Evolutionary conservation across 306 rosid species (phyloP), one percentile per base, ranked within the genome.

Genomic region (Vigna unguiculata): DNA sequence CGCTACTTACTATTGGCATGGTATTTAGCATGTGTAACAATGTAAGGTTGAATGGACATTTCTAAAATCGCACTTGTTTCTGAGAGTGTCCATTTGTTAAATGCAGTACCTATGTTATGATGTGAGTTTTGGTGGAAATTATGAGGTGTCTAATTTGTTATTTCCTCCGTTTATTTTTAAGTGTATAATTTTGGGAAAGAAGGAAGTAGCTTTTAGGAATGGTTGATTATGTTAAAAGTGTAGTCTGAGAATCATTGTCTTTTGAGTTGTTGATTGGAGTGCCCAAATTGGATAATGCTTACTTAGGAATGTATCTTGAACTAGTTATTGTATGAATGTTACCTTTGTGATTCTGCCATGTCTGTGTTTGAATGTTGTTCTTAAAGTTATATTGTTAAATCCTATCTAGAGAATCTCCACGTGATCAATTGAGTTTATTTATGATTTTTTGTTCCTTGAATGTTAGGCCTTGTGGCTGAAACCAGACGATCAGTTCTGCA

Each of bases 401-500:
- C 9, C 14, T 7, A 70, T 78, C 8, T 12, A 34, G 52, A 21
- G 38, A 28, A 32, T 65, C 49, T 72, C 12, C 46, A 7, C 38
- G 9, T 49, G 79, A 61, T 28, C 49, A 68, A 57, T 34, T 72
- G 58, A 68, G 76, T 83, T 45, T 38, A 81, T 63, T 64, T 15
- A 32, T 57, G 60, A 64, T 61, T 57, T 69, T 57, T 82, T 79
- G 41, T 71, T 83, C 48, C 52, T 48, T 61, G 15, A 47, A 72
- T 82, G 74, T 76, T 77, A 95, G 99, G 99, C 99, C 22, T 68
- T 92, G 63, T 90, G 99, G 97, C 84, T 90, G 63, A 80, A 86
- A 75, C 88, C 99, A 6, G 97, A 91, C 24, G 97, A 95, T 78
- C 99, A 88, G 48, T 92, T 95, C 72, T 92, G 96, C 86, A 92